Conservation (phyloP, 805 yeast species). For the Jamesozyma jinghongensis region DNA sequence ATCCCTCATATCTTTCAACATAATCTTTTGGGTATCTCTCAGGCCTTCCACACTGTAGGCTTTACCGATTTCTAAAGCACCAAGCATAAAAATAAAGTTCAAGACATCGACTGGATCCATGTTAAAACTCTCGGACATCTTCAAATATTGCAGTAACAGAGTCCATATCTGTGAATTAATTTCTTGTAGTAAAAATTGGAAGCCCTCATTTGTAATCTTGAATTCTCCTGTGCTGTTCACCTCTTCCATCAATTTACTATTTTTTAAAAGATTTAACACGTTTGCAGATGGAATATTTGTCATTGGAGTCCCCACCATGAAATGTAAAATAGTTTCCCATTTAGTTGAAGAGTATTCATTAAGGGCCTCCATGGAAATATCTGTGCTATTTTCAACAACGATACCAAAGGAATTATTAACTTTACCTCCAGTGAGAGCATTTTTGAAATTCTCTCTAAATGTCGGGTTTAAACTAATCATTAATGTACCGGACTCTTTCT, state of each 20-base stretch:
- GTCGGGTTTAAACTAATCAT: slow-evolving; percentile 51
- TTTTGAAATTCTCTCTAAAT: slow-evolving; percentile 66
- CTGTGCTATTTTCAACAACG: slow-evolving; percentile 41
- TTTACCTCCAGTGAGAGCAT: slow-evolving; percentile 76
- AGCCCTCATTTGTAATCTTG: slow-evolving; percentile 81
- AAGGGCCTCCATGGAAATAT: slow-evolving; percentile 37
- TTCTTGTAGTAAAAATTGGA: slow-evolving; percentile 88
- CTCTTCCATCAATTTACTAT: slow-evolving; percentile 84
- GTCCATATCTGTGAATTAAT: slow-evolving; percentile 95
- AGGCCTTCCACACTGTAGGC: slow-evolving; percentile 66
- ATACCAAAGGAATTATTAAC: slow-evolving; percentile 69
- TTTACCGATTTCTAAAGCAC: slow-evolving; percentile 84
- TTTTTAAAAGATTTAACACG: slow-evolving; percentile 64
- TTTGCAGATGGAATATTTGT: slow-evolving; percentile 66
- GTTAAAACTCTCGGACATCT: slow-evolving; percentile 70
- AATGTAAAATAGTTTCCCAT: slow-evolving; percentile 94
- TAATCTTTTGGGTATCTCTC: slow-evolving; percentile 69
- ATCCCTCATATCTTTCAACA: slow-evolving; percentile 85
- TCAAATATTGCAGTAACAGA: slow-evolving; percentile 72
- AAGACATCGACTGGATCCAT: slow-evolving; percentile 96
- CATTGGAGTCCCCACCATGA: slow-evolving; percentile 90
- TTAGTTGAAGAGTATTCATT: slow-evolving; percentile 74
- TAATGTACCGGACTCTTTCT: slow-evolving; percentile 19
- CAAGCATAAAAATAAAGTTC: slow-evolving; percentile 86
- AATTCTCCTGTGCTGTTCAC: slow-evolving; percentile 33